Percentiles rank a stretch among this genome's conserved stretches.
Conservation (phyloP, 2,329 filamentous ascomycete genomes). For the Metarhizium anisopliae region DNA sequence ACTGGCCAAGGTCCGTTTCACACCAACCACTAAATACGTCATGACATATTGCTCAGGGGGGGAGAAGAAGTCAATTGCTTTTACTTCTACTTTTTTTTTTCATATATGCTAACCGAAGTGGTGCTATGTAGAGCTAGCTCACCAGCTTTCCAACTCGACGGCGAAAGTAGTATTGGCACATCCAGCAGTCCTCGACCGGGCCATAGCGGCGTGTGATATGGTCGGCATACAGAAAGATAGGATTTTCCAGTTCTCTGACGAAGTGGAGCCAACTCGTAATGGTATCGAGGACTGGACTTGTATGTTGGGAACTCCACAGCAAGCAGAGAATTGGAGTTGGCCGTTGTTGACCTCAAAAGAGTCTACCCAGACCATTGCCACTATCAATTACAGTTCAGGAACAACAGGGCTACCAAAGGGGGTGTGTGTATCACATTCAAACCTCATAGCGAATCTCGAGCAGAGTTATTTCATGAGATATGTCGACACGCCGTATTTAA, state of each 20-base stretch:
- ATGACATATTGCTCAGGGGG: too few species aligned
- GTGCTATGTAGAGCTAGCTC: constrained; percentile 33
- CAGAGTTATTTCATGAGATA: constrained; percentile 33
- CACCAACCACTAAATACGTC: too few species aligned
- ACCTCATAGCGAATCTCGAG: constrained; percentile 31
- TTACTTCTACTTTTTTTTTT: not conserved
- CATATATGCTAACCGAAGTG: constrained; percentile 7
- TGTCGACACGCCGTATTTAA: constrained; percentile 24
- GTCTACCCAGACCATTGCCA: constrained; percentile 26
- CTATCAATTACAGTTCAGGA: constrained; percentile 42
- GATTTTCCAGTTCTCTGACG: constrained; percentile 41
- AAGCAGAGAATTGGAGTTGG: constrained; percentile 31
- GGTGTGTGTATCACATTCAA: constrained; percentile 39
- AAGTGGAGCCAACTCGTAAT: constrained; percentile 15
- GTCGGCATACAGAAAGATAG: constrained; percentile 28
- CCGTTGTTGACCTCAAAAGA: constrained; percentile 16
- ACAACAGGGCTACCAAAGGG: constrained; percentile 44
- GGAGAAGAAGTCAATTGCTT: too few species aligned
- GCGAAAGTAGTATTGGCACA: constrained; percentile 42
- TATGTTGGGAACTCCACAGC: constrained; percentile 23
- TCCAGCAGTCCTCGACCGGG: constrained; percentile 30
- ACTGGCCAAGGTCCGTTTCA: constrained; percentile 16
- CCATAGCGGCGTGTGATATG: constrained; percentile 31
- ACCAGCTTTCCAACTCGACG: constrained; percentile 41
- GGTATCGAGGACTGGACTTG: constrained; percentile 33